Percentiles rank a stretch among this genome's conserved stretches.
phyloP scores from a whole-genome alignment of 257 asterid genomes.

The Anisodus acutangulus region DNA sequence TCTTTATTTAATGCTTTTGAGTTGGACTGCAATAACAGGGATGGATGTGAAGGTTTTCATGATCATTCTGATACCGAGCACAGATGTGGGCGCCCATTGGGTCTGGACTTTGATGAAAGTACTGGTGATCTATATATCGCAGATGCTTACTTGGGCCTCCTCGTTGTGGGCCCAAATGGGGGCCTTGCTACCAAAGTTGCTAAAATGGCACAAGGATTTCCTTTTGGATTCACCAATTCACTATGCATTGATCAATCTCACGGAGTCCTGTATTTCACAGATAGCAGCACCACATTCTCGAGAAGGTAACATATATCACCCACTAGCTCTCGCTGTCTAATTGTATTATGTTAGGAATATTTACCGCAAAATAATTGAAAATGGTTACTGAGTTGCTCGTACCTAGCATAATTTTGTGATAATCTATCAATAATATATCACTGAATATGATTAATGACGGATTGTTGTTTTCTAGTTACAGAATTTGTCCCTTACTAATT shows the following conservation, averaged over 20 bases:
- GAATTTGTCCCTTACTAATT: too few relatives aligned
- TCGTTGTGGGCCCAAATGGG: constrained; percentile 61
- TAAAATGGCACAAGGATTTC: constrained; percentile 43
- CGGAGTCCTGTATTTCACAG: constrained; percentile 65
- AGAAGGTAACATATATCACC: constrained; percentile 55
- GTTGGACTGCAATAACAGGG: constrained; percentile 34
- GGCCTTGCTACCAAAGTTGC: constrained; percentile 57
- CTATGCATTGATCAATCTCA: constrained; percentile 57
- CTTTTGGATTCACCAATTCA: constrained; percentile 62
- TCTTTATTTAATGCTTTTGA: background rate
- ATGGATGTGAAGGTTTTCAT: constrained; percentile 49
- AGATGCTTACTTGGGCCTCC: constrained; percentile 80
- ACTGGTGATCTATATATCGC: constrained; percentile 67
- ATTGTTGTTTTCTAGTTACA: too few relatives aligned
- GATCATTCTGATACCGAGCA: constrained; percentile 52
- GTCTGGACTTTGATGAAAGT: constrained; percentile 51
- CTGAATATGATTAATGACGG: too few relatives aligned
- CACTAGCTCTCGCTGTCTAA: too few relatives aligned
- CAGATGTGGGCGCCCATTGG: constrained; percentile 84
- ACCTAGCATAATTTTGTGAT: too few relatives aligned
- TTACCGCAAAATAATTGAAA: too few relatives aligned
- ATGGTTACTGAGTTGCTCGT: too few relatives aligned
- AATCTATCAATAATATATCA: too few relatives aligned
- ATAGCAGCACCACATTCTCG: constrained; percentile 61
- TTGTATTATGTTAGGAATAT: too few relatives aligned